Percentiles rank a stretch among this genome's conserved stretches.
phyloP scores from a whole-genome alignment of 306 rosid species.

The Prunus campanulata region DNA sequence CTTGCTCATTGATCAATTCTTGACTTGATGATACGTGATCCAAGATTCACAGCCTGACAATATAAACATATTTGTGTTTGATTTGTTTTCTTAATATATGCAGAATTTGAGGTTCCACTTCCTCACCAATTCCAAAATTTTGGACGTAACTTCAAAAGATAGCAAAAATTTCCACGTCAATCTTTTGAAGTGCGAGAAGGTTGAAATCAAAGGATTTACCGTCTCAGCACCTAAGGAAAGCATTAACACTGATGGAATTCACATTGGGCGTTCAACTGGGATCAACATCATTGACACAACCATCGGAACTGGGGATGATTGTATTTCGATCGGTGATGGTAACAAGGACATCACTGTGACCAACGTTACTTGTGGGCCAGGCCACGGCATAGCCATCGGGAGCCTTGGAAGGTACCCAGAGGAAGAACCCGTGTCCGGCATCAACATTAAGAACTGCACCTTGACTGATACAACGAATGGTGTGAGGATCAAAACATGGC shows the following conservation, averaged over 20 bases:
- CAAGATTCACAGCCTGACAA: neutral
- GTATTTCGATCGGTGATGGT: constrained; percentile 52
- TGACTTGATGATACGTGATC: no score
- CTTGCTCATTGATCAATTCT: no score
- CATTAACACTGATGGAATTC: constrained; percentile 50
- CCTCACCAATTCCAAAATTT: constrained; percentile 26
- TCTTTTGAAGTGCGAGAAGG: constrained; percentile 24
- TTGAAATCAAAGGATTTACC: constrained; percentile 25
- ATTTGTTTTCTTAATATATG: neutral
- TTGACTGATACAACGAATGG: constrained; percentile 30
- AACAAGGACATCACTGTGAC: constrained; percentile 12
- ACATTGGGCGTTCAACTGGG: constrained; percentile 39
- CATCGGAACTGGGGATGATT: constrained; percentile 50
- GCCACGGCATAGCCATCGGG: constrained; percentile 50
- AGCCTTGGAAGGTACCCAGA: constrained; percentile 33
- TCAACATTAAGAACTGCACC: constrained; percentile 33
- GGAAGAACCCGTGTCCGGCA: constrained; percentile 25
- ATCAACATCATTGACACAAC: constrained; percentile 26
- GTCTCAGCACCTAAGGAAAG: constrained; percentile 34
- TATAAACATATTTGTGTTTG: neutral
- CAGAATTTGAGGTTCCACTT: constrained; percentile 41
- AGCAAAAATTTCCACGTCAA: constrained; percentile 37
- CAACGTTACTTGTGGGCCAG: constrained; percentile 41
- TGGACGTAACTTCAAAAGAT: constrained; percentile 24
- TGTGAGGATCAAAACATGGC: constrained; percentile 52